Evolutionary conservation across 1,284 basidiomycete species (phyloP).

Genomic region (Ceratobasidium theobromae): DNA sequence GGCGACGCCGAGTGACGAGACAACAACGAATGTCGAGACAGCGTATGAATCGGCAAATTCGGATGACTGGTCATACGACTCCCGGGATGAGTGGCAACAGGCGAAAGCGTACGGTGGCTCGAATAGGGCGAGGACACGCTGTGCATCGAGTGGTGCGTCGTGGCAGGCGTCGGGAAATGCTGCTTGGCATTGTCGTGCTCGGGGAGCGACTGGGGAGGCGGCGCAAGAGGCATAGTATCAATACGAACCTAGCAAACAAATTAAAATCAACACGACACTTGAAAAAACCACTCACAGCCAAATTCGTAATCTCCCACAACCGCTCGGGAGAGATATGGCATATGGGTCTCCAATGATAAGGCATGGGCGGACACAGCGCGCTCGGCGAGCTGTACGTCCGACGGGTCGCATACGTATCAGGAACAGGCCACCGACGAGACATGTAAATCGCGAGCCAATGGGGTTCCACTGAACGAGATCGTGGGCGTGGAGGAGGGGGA

Average conservation of each 20-base stretch:
- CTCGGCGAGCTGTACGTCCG: conserved; percentile 27
- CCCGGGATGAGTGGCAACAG: neutral
- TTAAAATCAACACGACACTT: neutral
- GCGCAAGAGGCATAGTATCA: neutral
- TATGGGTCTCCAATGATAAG: conserved; percentile 22
- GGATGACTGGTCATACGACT: conserved; percentile 9
- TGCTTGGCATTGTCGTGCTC: neutral
- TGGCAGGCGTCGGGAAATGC: conserved; percentile 11
- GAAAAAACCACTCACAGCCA: conserved; percentile 3
- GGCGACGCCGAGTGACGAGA: neutral
- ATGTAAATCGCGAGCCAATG: conserved; percentile 15
- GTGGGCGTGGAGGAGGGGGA: neutral
- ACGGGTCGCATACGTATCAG: conserved; percentile 11
- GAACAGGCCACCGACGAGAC: neutral
- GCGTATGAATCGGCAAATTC: neutral
- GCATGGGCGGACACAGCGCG: conserved; percentile 23
- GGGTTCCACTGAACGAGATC: conserved; percentile 7
- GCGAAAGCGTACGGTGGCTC: neutral
- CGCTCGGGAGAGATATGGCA: conserved; percentile 26
- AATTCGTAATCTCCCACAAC: conserved; percentile 22
- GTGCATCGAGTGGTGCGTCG: neutral
- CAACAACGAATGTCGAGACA: too few species aligned
- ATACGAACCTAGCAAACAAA: neutral
- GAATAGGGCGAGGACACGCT: neutral
- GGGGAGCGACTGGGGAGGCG: neutral